Evolutionary conservation across 2,329 filamentous ascomycete genomes (phyloP).

Genomic region (Stagonosporopsis vannaccii): DNA sequence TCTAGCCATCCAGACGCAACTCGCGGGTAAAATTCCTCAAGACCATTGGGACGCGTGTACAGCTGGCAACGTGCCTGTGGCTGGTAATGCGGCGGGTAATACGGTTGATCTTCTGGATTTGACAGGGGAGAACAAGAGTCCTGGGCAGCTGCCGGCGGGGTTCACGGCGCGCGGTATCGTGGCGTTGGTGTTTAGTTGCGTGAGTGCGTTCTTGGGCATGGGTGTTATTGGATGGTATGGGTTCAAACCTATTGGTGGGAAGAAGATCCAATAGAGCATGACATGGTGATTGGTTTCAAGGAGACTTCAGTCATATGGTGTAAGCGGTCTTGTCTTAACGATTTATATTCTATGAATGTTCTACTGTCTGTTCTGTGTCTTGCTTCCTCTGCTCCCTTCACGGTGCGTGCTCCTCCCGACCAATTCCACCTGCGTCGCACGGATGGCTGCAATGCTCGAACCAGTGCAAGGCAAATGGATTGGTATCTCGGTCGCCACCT

Average conservation of each 20-base stretch:
- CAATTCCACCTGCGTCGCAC: not conserved
- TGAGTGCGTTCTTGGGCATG: slow-evolving; percentile 74
- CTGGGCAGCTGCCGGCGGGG: slow-evolving; percentile 67
- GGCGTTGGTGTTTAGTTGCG: slow-evolving; percentile 74
- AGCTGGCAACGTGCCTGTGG: slow-evolving; percentile 57
- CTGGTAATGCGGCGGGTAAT: slow-evolving; percentile 80
- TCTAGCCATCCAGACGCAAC: slow-evolving; percentile 64
- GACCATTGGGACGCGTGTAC: slow-evolving; percentile 68
- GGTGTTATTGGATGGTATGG: slow-evolving; percentile 73
- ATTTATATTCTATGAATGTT: not conserved
- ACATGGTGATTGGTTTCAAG: not conserved
- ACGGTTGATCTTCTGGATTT: slow-evolving; percentile 67
- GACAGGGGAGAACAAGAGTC: slow-evolving; percentile 59
- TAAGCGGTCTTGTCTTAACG: too few relatives aligned
- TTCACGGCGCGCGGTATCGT: slow-evolving; percentile 76
- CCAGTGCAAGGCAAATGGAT: not conserved
- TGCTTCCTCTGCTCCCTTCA: not conserved
- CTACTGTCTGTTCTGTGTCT: not conserved
- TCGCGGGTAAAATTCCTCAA: slow-evolving; percentile 64
- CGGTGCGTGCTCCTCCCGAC: not conserved
- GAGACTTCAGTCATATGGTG: not conserved
- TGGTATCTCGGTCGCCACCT: too few relatives aligned
- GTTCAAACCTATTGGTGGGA: slow-evolving; percentile 45
- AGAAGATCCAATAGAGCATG: not conserved
- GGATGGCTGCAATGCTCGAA: not conserved